Evolutionary conservation across 495 filamentous ascomycete genomes (phyloP), one percentile per base, ranked within the genome.

Genomic region (Daldinia vernicosa): DNA sequence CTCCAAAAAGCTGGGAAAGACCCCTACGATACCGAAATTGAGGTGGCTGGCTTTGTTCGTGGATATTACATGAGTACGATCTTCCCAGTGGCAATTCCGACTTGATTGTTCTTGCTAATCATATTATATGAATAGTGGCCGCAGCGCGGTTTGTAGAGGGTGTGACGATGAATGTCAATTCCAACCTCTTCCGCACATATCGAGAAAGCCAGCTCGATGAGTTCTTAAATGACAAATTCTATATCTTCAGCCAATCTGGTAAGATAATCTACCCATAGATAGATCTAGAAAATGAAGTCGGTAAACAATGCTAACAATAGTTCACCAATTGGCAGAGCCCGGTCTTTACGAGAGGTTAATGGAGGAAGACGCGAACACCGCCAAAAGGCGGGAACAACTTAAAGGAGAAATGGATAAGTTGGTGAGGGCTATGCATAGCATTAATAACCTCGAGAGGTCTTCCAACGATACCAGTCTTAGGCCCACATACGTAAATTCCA

Each of bases 101-200:
- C 6, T 19, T 22, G 15, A 6, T n/a, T 26, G 9, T 24, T 24
- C 1, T 37, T 53, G 45, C 66, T 73, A 52, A 73, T 33, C 35
- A 4, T 51, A 17, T 69, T 54, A 35, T 22, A 14, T 55, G 19
- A 4, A 28, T 15, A 72, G 70, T 82, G 3, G 83, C 85, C 1
- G 81, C 81, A 1, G 70, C 79, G 24, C 80, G 86, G 1, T 86
- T 87, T 51, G 77, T 82, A 0, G 86, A 89, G 68, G 76, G 75
- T 17, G 80, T 84, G 0, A 80, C 82, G 3, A 80, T 83, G 24
- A 77, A 78, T 62, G 80, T 87, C 39, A 80, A 82, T 65, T 80
- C 79, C 0, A 78, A 81, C n/a, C 68, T 86, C 12, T 76, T 87
- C 15, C 78, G 80, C 1, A 72, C 67, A 0, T 71, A 80, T 19